Evolutionary conservation across 176 grass and related monocot genomes (phyloP).

Genomic region (Zoysia pacifica): DNA sequence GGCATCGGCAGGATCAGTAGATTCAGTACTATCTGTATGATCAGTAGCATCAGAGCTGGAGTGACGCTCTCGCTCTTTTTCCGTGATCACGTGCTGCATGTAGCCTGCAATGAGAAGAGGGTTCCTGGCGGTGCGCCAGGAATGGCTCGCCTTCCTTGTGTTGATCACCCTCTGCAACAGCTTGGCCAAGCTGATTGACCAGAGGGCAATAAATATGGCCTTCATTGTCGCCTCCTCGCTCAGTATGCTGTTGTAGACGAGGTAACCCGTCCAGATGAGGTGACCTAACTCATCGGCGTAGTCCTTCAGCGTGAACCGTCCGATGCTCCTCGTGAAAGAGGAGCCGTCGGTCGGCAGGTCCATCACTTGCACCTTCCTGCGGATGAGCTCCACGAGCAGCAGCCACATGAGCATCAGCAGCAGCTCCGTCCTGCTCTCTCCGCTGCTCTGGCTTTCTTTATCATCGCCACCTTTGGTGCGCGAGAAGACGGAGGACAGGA

Average conservation of each 20-base stretch:
- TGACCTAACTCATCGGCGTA: background rate
- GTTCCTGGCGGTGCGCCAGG: background rate
- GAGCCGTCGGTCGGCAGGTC: background rate
- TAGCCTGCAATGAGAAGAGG: slow-evolving; percentile 18
- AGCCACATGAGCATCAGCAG: slow-evolving; percentile 10
- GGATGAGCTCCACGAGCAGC: slow-evolving; percentile 38
- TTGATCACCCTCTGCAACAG: background rate
- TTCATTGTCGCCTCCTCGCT: fast-evolving
- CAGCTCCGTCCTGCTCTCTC: too few species aligned
- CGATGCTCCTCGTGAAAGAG: background rate
- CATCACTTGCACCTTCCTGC: slow-evolving; percentile 15
- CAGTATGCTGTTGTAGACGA: background rate
- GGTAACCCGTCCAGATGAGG: slow-evolving; percentile 17
- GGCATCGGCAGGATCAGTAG: too few species aligned
- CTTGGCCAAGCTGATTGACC: background rate
- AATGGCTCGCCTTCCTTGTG: background rate
- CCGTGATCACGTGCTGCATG: background rate
- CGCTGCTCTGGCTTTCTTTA: too few species aligned
- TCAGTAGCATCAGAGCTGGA: too few species aligned
- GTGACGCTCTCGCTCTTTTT: background rate
- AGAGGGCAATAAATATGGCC: slow-evolving; percentile 1
- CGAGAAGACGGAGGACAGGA: background rate
- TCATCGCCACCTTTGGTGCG: background rate
- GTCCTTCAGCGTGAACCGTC: background rate
- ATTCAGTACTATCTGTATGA: too few species aligned